These are phyloP conservation scores for Creolimax fragrantissima DNA, from an alignment of 78 protist species.

Conservation along the genomic window DNA sequence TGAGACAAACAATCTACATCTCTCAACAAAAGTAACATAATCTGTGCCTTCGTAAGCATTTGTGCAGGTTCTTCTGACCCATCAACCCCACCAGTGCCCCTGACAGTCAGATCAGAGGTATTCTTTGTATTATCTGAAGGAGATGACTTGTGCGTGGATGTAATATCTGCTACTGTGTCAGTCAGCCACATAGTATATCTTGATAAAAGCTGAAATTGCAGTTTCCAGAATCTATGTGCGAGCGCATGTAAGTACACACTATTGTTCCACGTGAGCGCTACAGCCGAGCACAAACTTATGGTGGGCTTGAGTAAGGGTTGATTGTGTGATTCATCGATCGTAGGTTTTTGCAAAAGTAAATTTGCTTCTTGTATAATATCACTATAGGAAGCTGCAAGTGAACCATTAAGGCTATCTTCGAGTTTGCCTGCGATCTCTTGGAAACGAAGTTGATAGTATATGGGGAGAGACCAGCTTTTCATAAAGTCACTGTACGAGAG, in stretches of 20 bases:
- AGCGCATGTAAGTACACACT: not conserved
- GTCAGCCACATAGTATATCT: not conserved
- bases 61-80: not conserved
- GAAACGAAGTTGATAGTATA: not conserved
- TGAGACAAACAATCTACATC: not conserved
- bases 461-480: constrained; percentile 3
- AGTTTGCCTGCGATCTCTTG: not conserved
- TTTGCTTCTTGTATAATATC: not conserved
- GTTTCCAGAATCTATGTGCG: not conserved
- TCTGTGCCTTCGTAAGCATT: not conserved
- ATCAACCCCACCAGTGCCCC: no score
- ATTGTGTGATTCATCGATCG: no score
- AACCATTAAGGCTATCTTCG: not conserved
- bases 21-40: not conserved
- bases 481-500: not conserved
- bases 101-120: no score
- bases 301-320: not conserved
- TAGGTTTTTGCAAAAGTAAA: no score
- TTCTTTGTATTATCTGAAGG: no score
- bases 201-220: not conserved
- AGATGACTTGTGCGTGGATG: no score
- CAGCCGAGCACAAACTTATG: not conserved
- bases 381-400: not conserved
- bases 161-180: not conserved
- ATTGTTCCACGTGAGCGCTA: not conserved